Base-by-base conservation (phyloP, 495 filamentous ascomycete species). In the Evansstolkia leycettana region DNA sequence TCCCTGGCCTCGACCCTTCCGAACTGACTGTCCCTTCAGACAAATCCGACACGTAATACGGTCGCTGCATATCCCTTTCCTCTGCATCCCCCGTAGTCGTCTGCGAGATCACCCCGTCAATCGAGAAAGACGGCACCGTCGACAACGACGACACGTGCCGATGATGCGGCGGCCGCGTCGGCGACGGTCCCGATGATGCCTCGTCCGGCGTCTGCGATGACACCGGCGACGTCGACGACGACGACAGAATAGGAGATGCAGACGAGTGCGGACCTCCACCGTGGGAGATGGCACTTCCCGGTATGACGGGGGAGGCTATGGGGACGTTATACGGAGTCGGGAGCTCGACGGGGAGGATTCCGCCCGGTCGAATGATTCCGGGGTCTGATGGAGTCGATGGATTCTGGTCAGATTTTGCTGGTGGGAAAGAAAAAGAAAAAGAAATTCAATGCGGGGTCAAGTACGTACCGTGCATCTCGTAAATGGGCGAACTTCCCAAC, bases 21-120 rank as follows among this genome's bases (percentile, higher is more conserved):
- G 43, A 46, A 8, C 43, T 46, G 24, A 46, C 30, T 31, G 33
- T 47, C 8, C 28, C 20, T 20, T 47, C 40, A 1, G 40, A 43
- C 9, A 47, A 15, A 10, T 38, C 40, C n/a, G 44, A 43, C 9
- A 40, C 33, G 7, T 37, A 30, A 16, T 20, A 25, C 23, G 40
- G 37, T 11, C 44, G 36, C 2, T 39, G 31, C 13, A 13, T 28
- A 17, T 23, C 28, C 12, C 15, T 33, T 23, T 10, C 27, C 9
- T 17, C 19, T 9, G 4, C 20, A 4, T 9, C 20, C 20, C 4
- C 5, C 20, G 20, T 23, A 23, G 4, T 23, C 4, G 9, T 9
- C 20, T 9, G 20, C 18, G 27, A 3, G 5, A 30, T 14, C 17
- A 24, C 36, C 26, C 13, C n/a, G 15, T 12, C 27, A 17, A 29